phyloP scores from a whole-genome alignment of 257 asterid species.

The Forsythia viridissima region DNA sequence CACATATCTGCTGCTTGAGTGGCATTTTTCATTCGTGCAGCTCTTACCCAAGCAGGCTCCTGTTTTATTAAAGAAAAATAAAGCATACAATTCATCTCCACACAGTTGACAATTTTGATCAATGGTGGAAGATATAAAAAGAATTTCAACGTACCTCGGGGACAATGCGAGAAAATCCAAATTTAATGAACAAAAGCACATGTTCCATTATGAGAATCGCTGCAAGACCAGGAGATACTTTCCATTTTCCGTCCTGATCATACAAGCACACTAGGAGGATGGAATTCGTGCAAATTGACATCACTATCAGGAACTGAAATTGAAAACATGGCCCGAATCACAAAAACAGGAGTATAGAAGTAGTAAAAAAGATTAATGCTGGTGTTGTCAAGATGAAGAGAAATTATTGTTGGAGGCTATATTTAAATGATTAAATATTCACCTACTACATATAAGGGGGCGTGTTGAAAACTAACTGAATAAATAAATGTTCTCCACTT shows the following conservation, averaged over 20 bases:
- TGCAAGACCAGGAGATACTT: constrained; percentile 85
- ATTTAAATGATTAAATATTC: neutral
- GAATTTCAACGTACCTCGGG: constrained; percentile 61
- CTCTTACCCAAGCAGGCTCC: constrained; percentile 96
- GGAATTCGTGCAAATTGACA: constrained; percentile 88
- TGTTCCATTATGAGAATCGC: constrained; percentile 93
- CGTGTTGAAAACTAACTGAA: neutral
- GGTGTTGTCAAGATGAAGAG: neutral
- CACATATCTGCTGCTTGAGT: constrained; percentile 79
- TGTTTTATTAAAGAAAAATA: constrained; percentile 21
- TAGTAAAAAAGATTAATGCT: too few species aligned
- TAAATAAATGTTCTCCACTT: neutral
- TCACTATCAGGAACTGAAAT: constrained; percentile 78
- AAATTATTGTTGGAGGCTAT: neutral
- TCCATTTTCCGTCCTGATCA: constrained; percentile 84
- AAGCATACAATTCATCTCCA: neutral
- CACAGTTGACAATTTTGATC: neutral
- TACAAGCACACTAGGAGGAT: constrained; percentile 79
- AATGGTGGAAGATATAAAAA: neutral
- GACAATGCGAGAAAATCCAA: constrained; percentile 79
- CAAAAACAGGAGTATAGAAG: neutral
- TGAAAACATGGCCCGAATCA: constrained; percentile 8
- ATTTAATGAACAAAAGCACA: constrained; percentile 72
- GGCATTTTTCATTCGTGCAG: constrained; percentile 72
- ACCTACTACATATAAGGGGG: too few species aligned